Evolutionary conservation across 768 basidiomycete genomes (phyloP).

Genomic region (Pisolithus sp.): DNA sequence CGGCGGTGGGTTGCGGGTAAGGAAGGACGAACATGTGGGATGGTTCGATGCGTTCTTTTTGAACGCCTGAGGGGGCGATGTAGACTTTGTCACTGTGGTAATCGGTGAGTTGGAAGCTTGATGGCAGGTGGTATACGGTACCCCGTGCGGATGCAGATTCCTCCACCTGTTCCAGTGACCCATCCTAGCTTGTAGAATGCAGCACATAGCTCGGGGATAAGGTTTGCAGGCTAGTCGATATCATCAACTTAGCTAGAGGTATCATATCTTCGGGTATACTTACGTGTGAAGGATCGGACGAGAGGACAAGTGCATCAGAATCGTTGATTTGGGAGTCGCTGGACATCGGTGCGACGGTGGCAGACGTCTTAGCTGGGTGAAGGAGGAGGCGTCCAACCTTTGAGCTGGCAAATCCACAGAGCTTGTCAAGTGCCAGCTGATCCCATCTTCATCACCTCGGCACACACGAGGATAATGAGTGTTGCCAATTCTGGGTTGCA

Average conservation of each 20-base stretch:
- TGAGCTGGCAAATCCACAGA: too few relatives aligned
- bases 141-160: slow-evolving; percentile 70
- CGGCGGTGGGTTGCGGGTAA: slow-evolving; percentile 53
- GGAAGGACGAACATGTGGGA: slow-evolving; percentile 86
- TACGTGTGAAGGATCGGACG: slow-evolving; percentile 59
- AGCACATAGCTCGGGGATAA: slow-evolving; percentile 80
- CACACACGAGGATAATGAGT: too few relatives aligned
- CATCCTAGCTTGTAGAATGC: slow-evolving; percentile 84
- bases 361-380: too few relatives aligned
- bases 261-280: slow-evolving; percentile 11
- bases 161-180: slow-evolving; percentile 88
- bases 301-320: slow-evolving; percentile 49
- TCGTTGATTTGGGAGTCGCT: slow-evolving; percentile 4
- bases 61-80: slow-evolving; percentile 85
- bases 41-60: slow-evolving; percentile 82
- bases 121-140: slow-evolving; percentile 24
- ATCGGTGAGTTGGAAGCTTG: not conserved
- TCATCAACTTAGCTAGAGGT: not conserved
- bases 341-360: too few relatives aligned
- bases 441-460: too few relatives aligned
- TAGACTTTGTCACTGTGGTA: slow-evolving; percentile 64
- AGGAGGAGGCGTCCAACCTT: too few relatives aligned
- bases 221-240: slow-evolving; percentile 69
- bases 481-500: too few relatives aligned
- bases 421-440: too few relatives aligned